A percentile compares a stretch with the other conserved stretches of the same genome.
Conservation (phyloP, 1,284 basidiomycete species). For the Butyriboletus appendiculatus region DNA sequence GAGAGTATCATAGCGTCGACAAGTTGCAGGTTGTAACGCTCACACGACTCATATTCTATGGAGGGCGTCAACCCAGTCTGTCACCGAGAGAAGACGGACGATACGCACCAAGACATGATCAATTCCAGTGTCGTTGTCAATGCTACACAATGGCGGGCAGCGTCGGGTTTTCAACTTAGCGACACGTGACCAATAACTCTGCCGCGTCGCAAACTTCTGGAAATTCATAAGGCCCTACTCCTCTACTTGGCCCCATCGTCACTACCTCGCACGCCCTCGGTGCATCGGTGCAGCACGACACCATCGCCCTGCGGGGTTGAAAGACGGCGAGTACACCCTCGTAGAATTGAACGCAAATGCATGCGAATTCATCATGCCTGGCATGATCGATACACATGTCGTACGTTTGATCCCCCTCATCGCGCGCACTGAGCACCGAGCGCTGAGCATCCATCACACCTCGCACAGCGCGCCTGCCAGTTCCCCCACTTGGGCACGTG, state of each 20-base stretch:
- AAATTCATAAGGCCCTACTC: too few species aligned
- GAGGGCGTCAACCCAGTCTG: neutral
- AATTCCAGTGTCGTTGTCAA: too few species aligned
- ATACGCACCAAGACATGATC: neutral
- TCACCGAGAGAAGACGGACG: too few species aligned
- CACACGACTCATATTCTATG: neutral
- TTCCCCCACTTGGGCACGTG: slow-evolving; percentile 83
- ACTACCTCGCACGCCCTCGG: slow-evolving; percentile 59
- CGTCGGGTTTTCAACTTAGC: too few species aligned
- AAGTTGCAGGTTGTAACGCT: neutral
- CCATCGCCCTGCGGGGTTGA: slow-evolving; percentile 42
- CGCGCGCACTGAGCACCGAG: too few species aligned
- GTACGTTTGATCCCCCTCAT: slow-evolving; percentile 42
- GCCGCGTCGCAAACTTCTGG: too few species aligned
- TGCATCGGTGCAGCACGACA: slow-evolving; percentile 44
- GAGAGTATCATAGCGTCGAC: slow-evolving; percentile 11
- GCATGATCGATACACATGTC: slow-evolving; percentile 89
- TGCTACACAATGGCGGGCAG: too few species aligned
- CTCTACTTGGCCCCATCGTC: slow-evolving; percentile 69
- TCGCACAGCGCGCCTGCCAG: slow-evolving; percentile 80
- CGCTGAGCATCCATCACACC: neutral
- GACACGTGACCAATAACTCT: too few species aligned
- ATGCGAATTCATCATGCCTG: slow-evolving; percentile 85
- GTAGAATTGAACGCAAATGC: slow-evolving; percentile 42
- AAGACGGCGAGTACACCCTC: slow-evolving; percentile 8